Conservation (phyloP, 345 rosid species). For the Tarenaya hassleriana region DNA sequence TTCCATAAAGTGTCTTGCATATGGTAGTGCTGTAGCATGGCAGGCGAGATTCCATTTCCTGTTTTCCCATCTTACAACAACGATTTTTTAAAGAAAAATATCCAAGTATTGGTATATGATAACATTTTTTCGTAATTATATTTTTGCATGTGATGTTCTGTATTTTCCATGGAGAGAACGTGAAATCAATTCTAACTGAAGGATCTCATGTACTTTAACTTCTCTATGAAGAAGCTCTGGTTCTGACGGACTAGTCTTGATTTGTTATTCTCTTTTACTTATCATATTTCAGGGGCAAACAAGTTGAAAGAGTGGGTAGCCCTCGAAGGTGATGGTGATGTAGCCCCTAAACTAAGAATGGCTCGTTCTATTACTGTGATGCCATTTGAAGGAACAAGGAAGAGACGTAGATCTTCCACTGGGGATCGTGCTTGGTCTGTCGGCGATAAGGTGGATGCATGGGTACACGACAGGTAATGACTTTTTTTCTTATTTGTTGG, state of each 20-base stretch:
- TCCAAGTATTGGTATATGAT: constrained; percentile 4
- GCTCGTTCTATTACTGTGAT: constrained; percentile 59
- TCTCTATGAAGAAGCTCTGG: background rate
- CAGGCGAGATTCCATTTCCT: background rate
- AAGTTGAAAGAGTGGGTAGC: constrained; percentile 84
- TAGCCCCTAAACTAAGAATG: constrained; percentile 65
- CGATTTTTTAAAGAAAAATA: background rate
- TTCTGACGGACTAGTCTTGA: constrained; percentile 4
- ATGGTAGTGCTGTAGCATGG: constrained; percentile 1
- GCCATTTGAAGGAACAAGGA: constrained; percentile 87
- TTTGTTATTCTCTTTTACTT: constrained; percentile 6
- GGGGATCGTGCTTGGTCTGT: constrained; percentile 69
- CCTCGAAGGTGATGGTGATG: constrained; percentile 49
- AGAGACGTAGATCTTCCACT: constrained; percentile 83
- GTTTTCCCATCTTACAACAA: background rate
- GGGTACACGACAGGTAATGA: constrained; percentile 72
- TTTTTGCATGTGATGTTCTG: constrained; percentile 6
- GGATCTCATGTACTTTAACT: constrained; percentile 4
- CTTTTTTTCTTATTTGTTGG: background rate
- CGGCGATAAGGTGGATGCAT: constrained; percentile 90
- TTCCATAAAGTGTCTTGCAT: background rate
- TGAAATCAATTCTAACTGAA: background rate
- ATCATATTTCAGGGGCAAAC: constrained; percentile 45
- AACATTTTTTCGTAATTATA: background rate
- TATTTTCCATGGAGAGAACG: constrained; percentile 1